Evolutionary conservation across 2,329 filamentous ascomycete species (phyloP).

Genomic region (Colletotrichum navitas): DNA sequence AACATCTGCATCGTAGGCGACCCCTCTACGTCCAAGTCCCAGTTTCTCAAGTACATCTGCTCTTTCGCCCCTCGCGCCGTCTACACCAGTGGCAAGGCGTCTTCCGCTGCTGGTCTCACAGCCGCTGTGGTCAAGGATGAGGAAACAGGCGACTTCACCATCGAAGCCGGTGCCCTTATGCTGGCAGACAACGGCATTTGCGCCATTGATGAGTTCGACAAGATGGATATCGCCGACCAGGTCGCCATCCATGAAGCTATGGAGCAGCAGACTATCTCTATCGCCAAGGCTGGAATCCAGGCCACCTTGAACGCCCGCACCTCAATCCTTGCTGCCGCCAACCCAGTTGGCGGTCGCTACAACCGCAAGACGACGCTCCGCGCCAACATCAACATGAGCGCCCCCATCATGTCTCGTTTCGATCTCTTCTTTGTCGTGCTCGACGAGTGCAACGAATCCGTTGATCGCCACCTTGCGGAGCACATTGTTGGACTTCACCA

Average conservation of each 20-base stretch:
- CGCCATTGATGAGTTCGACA: constrained; percentile 99
- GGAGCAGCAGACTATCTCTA: constrained; percentile 99
- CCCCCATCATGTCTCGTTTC: constrained; percentile 99
- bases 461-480: constrained; percentile 90
- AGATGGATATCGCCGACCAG: constrained; percentile 98
- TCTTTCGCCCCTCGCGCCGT: constrained; percentile 96
- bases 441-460: constrained; percentile 93
- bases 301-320: constrained; percentile 96
- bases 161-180: constrained; percentile 98
- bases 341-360: constrained; percentile 95
- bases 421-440: constrained; percentile 98
- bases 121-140: constrained; percentile 98
- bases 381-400: constrained; percentile 98
- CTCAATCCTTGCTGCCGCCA: constrained; percentile 94
- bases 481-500: constrained; percentile 97
- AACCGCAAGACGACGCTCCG: constrained; percentile 95
- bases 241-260: constrained; percentile 99
- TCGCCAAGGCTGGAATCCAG: constrained; percentile 98
- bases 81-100: constrained; percentile 98
- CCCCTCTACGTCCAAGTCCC: constrained; percentile 96
- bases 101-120: constrained; percentile 95
- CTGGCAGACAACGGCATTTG: constrained; percentile 97
- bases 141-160: constrained; percentile 98
- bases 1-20: constrained; percentile 99
- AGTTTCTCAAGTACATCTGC: constrained; percentile 98